Evolutionary conservation across 257 asterid genomes (phyloP), one percentile per base, ranked within the genome.

Genomic region (Scutellaria minor): DNA sequence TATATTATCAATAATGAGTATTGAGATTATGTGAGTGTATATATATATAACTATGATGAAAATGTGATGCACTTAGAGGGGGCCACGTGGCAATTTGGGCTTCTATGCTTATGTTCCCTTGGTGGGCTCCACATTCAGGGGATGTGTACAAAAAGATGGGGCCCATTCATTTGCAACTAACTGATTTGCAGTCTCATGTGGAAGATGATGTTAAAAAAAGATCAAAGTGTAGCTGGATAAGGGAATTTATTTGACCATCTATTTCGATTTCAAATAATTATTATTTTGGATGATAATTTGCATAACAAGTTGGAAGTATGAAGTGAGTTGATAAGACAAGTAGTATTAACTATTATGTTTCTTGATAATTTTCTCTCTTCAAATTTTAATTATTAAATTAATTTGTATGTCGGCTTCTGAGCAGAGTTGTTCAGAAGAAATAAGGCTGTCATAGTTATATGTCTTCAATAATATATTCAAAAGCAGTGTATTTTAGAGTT

Each of bases 71-170:
- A 59, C 58, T 72, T 79, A 52, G 47, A 44, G 74, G 72, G 54
- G 75, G 77, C 79, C 87, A 77, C 87, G 87, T 83, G 83, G 85
- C 77, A 60, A 60, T 8, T 56, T 76, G 73, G 56, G 37, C 69
- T 74, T 79, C 0, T 24, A 24, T 24, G 18, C 27, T 24, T 24
- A 1, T 79, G 84, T 80, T 67, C 70, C 83, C 79, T 35, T 3
- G 44, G 77, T 79, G 88, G 88, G 48, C 70, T 82, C 70, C 41
- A 52, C 55, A 31, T 54, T 83, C 78, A 75, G 87, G 81, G 70
- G 86, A 79, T 73, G 76, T 75, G 83, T 86, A 86, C 84, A 81
- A 71, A 66, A 56, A 18, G 5, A 6, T 64, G 70, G 84, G 81
- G 41, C 59, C 81, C 68, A 51, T 12, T 45, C 41, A 45, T 35